These are phyloP conservation scores for Lactarius indigo DNA, from an alignment of 768 basidiomycete genomes.

Conservation along the genomic window DNA sequence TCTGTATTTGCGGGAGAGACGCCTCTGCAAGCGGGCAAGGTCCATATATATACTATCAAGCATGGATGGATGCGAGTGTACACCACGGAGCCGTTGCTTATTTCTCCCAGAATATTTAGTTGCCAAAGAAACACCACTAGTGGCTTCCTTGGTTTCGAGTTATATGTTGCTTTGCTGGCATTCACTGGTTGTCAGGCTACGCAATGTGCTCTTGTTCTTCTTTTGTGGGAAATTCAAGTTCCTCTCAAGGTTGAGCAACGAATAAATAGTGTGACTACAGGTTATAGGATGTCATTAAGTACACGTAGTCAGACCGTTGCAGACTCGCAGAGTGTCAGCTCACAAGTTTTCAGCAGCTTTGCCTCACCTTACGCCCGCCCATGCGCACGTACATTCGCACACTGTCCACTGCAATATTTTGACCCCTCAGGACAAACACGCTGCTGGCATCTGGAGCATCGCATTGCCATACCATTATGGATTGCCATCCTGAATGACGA, in stretches of 20 bases:
- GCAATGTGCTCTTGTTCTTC: not conserved
- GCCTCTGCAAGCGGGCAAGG: no score
- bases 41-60: no score
- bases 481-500: not conserved
- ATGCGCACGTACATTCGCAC: not conserved
- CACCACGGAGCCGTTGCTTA: no score
- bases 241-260: not conserved
- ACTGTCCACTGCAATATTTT: not conserved
- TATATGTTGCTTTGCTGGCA: no score
- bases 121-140: no score
- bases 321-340: not conserved
- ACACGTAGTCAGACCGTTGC: not conserved
- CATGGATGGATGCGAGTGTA: no score
- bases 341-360: not conserved
- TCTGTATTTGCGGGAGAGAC: no score
- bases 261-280: not conserved
- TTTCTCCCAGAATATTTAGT: no score
- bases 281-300: not conserved
- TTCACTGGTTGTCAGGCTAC: not conserved
- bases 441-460: not conserved
- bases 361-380: not conserved
- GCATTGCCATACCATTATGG: not conserved
- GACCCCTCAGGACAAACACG: not conserved
- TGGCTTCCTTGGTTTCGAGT: no score
- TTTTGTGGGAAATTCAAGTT: not conserved